A percentile compares a stretch with the other conserved stretches of the same genome.
These are phyloP conservation scores for Dactylonectria estremocensis DNA, from an alignment of 2,329 filamentous ascomycete genomes.

Conservation along the genomic window DNA sequence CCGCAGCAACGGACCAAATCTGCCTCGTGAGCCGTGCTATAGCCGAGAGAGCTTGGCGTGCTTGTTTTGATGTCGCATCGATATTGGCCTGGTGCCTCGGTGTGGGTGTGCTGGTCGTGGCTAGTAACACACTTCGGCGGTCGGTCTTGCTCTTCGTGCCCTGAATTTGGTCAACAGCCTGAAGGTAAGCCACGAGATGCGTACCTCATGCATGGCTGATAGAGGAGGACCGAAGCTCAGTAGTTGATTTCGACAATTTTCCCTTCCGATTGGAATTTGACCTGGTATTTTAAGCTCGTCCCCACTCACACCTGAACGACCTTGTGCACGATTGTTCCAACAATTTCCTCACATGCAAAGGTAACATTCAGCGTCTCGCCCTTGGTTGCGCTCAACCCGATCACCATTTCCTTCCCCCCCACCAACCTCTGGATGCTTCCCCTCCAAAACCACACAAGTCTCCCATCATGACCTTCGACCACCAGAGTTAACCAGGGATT, in stretches of 20 bases:
- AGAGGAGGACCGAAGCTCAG: not conserved
- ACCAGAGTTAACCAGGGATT: conserved; percentile 81
- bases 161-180: not conserved
- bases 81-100: not conserved
- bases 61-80: not conserved
- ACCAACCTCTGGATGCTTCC: conserved; percentile 76
- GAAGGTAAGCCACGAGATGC: not conserved
- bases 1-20: conserved; percentile 10
- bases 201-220: not conserved
- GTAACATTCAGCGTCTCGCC: conserved; percentile 74
- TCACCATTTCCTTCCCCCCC: conserved; percentile 71
- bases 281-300: conserved; percentile 4
- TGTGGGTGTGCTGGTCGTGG: conserved; percentile 1
- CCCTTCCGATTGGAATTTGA: conserved; percentile 12
- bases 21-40: conserved; percentile 25
- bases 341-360: conserved; percentile 90
- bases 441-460: conserved; percentile 77
- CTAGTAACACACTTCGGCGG: not conserved
- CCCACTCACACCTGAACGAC: conserved; percentile 37
- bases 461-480: conserved; percentile 69
- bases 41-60: not conserved
- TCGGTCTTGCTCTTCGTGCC: no score
- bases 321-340: conserved; percentile 66
- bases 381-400: conserved; percentile 66
- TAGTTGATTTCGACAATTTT: not conserved